Evolutionary conservation across 768 basidiomycete genomes (phyloP).

Genomic region (Tremella mesenterica): DNA sequence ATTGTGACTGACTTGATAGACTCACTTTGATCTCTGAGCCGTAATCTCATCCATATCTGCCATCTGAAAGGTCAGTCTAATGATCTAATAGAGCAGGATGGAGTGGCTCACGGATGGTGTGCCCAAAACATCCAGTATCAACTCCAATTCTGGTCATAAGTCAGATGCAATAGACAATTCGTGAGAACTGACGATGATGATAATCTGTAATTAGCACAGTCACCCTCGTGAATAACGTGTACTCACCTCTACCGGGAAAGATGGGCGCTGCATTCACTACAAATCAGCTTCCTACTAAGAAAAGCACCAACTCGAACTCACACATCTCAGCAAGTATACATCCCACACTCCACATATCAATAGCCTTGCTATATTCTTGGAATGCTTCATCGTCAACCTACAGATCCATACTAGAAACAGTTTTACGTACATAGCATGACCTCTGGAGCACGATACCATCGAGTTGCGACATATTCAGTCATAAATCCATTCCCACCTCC

Average conservation of each 20-base stretch:
- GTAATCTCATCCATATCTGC: constrained; percentile 94
- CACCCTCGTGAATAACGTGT: not conserved
- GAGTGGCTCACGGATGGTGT: constrained; percentile 41
- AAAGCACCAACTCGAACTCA: constrained; percentile 4
- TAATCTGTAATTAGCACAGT: constrained; percentile 43
- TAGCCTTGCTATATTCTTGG: constrained; percentile 50
- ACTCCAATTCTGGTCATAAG: constrained; percentile 54
- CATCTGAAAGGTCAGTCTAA: constrained; percentile 51
- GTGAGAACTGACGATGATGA: constrained; percentile 60
- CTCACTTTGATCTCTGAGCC: constrained; percentile 54
- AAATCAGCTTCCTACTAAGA: constrained; percentile 53
- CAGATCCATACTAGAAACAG: not conserved
- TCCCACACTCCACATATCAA: constrained; percentile 48
- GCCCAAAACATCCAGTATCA: constrained; percentile 91
- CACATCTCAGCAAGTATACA: constrained; percentile 41
- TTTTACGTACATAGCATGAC: constrained; percentile 47
- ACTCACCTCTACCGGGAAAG: constrained; percentile 82
- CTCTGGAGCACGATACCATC: constrained; percentile 57
- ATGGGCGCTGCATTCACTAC: constrained; percentile 86
- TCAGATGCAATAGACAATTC: constrained; percentile 76
- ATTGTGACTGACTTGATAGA: not conserved
- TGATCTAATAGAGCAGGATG: not conserved
- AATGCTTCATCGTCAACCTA: constrained; percentile 28
- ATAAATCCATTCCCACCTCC: constrained; percentile 66
- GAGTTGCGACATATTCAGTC: constrained; percentile 86